phyloP scores from a whole-genome alignment of 345 rosid species.

The Brassica nigra region DNA sequence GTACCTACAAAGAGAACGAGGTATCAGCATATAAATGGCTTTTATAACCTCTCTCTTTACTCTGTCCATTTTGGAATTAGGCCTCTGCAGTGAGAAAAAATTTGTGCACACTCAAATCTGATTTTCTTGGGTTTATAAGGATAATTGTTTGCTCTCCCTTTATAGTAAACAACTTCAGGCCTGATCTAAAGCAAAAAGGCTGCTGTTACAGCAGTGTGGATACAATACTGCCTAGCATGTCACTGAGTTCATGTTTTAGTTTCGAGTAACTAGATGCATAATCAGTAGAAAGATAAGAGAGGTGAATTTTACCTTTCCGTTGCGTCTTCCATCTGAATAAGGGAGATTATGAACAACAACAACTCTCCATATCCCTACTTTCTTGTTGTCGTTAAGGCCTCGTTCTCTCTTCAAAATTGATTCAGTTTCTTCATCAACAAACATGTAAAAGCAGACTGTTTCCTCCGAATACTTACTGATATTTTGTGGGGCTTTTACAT shows the following conservation, averaged over 20 bases:
- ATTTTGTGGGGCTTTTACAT: conserved; percentile 81
- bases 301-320: conserved; percentile 72
- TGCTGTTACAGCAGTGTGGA: conserved; percentile 6
- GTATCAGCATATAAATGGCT: neutral
- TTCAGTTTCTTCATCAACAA: conserved; percentile 95
- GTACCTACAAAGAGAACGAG: conserved; percentile 30
- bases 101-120: neutral
- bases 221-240: conserved; percentile 11
- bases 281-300: conserved; percentile 7
- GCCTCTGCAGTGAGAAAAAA: neutral
- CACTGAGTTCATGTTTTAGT: neutral
- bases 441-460: conserved; percentile 93
- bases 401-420: conserved; percentile 66
- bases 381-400: conserved; percentile 56
- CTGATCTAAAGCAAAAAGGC: conserved; percentile 1
- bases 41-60: neutral
- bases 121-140: neutral
- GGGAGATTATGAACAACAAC: conserved; percentile 88
- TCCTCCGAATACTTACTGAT: conserved; percentile 74
- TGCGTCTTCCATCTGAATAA: conserved; percentile 85
- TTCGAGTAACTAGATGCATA: no score
- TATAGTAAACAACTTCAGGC: neutral
- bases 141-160: neutral
- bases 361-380: conserved; percentile 87
- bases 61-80: neutral